These are phyloP conservation scores for Komagataella phaffii DNA, from an alignment of 805 yeast species.

Conservation along the genomic window DNA sequence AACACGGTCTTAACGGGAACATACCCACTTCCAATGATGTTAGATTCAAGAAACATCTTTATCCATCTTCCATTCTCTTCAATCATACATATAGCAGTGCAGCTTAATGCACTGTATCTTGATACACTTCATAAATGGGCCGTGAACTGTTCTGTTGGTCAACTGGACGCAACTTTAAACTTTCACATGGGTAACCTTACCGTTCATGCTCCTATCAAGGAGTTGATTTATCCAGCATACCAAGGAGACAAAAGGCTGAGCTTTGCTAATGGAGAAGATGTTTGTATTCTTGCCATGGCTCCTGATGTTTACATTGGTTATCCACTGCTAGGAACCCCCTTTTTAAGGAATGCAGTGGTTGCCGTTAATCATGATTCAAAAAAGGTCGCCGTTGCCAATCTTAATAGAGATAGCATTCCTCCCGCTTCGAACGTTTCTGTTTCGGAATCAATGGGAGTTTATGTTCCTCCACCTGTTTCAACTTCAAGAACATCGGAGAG, in stretches of 20 bases:
- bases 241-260: slow-evolving; percentile 21
- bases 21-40: slow-evolving; percentile 35
- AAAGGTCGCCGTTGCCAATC: slow-evolving; percentile 41
- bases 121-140: slow-evolving; percentile 38
- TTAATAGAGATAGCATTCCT: slow-evolving; percentile 9
- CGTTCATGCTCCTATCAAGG: slow-evolving; percentile 34
- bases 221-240: slow-evolving; percentile 28
- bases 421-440: neutral
- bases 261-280: slow-evolving; percentile 39
- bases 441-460: neutral
- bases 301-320: slow-evolving; percentile 37
- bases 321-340: slow-evolving; percentile 44
- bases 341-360: slow-evolving; percentile 36
- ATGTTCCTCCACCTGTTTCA: neutral
- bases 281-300: slow-evolving; percentile 40
- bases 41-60: slow-evolving; percentile 41
- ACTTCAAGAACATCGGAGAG: neutral
- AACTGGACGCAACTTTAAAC: slow-evolving; percentile 33
- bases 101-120: slow-evolving; percentile 52
- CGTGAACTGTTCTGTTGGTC: slow-evolving; percentile 41
- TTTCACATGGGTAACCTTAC: slow-evolving; percentile 39
- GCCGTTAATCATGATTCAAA: slow-evolving; percentile 53
- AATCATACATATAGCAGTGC: slow-evolving; percentile 51
- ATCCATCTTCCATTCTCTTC: slow-evolving; percentile 41
- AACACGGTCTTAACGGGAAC: slow-evolving; percentile 24